Evolutionary conservation across 2,329 filamentous ascomycete species (phyloP).

Genomic region (Magnaporthiopsis rhizophila): DNA sequence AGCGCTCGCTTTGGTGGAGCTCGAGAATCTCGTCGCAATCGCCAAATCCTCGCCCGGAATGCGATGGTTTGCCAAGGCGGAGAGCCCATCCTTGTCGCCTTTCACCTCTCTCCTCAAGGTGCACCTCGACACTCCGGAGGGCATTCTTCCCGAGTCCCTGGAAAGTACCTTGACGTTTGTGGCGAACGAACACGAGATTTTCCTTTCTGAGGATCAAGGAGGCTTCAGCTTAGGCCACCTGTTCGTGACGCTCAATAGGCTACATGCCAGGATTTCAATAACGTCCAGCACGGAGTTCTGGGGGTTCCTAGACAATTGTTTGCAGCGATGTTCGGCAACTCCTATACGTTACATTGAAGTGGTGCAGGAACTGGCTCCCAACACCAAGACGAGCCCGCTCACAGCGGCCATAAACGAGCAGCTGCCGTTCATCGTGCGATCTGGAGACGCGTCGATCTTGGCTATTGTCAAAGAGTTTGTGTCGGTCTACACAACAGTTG

Average conservation of each 20-base stretch:
- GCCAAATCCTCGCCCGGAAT: conserved; percentile 75
- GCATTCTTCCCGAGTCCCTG: conserved; percentile 42
- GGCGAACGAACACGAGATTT: conserved; percentile 56
- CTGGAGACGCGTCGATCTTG: conserved; percentile 29
- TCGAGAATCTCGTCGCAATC: conserved; percentile 75
- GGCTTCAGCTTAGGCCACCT: conserved; percentile 33
- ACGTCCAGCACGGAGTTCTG: conserved; percentile 36
- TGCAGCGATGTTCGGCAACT: conserved; percentile 63
- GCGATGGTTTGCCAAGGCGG: conserved; percentile 79
- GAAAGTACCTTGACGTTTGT: conserved; percentile 51
- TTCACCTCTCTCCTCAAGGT: conserved; percentile 64
- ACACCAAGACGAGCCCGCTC: conserved; percentile 44
- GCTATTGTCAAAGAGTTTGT: background rate
- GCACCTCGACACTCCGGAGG: conserved; percentile 38
- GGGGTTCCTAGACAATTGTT: conserved; percentile 74
- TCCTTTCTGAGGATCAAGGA: background rate
- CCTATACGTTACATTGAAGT: conserved; percentile 79
- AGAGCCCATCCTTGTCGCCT: conserved; percentile 56
- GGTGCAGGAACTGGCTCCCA: conserved; percentile 39
- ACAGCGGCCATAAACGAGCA: conserved; percentile 68
- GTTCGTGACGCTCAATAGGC: background rate
- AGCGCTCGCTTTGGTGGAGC: conserved; percentile 59
- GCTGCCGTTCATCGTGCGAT: conserved; percentile 58
- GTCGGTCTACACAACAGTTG: conserved; percentile 5
- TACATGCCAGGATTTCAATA: background rate